Evolutionary conservation across 176 grass and related monocot genomes (phyloP), one percentile per base, ranked within the genome.

Genomic region (Eragrostis nindensis): DNA sequence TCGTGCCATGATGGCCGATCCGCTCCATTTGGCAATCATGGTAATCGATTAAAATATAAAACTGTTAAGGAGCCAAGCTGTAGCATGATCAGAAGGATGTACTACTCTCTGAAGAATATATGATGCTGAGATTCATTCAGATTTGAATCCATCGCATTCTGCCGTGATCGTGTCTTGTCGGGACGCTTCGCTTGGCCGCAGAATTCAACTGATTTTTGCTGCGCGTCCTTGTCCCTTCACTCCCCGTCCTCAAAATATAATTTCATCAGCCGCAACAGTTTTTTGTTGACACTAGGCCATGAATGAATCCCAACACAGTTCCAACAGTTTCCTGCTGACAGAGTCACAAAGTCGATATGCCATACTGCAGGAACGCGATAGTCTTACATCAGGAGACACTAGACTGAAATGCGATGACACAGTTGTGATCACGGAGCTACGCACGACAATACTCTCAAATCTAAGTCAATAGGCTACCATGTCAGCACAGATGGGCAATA

Each of bases 11-110:
- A 81, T 81, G 44, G 18, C 57, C 43, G 56, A 43, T 74, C 80
- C 68, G 43, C 80, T 82, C 80, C 68, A 41, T 65, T 30, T 18
- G 80, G 45, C 60, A 55, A 65, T 74, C 70, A 82, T 52, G 19
- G 4, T 9, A 18, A 57, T 57, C 54, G 54, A 76, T 72, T 62
- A 59, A 59, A 59, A 25, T 18, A 22, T 17, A 12, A n/a, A n/a
- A 21, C 19, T n/a, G 50, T 55, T 55, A 5, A 55, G 52, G 52
- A 55, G 52, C 52, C 52, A 55, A 55, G 9, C 9, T 44, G 43
- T 11, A 5, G 43, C 6, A 11, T 44, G 8, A 44, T 11, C 9
- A 44, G 8, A 11, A 44, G 6, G 43, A 11, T 6, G 6, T 8
- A 44, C 9, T 11, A n/a, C 43, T 44, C 3, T 6, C 43, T 6